Base-by-base conservation (phyloP, 2,329 filamentous ascomycete species). In the Trichophyton verrucosum region DNA sequence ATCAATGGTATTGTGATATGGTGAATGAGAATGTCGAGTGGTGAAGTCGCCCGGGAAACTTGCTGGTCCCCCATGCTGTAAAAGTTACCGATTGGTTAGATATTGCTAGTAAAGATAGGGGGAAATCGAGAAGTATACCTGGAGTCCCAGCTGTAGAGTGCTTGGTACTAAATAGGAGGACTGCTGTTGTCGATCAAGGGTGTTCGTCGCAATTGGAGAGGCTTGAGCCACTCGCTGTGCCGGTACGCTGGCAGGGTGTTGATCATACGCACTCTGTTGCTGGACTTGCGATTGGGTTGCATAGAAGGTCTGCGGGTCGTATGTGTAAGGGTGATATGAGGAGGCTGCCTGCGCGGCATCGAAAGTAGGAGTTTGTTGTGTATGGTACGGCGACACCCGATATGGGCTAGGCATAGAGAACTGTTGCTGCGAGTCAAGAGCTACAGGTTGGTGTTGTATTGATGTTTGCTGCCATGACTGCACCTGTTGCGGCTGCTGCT, bases 1-100 rank as follows among this genome's bases (percentile, higher is more conserved):
- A 57, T 76, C 71, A 55, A 76, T 76, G 3, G 73, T 75, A 36
- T 68, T 71, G 60, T 73, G 70, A 49, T 68, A 69, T 13, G 63
- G 60, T 15, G 69, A 63, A 51, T 61, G 64, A 2, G 64, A 61
- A 17, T 66, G 62, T 24, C 63, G 61, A 11, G 67, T 65, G 11
- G 67, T 27, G 58, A 70, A 76, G 27, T 71, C 68, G 57, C 68
- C 68, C 3, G 68, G 61, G 44, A 73, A 70, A 58, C 70, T 66
- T 24, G 73, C 67, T 9, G 67, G 65, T 42, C 8, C 30, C 6
- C 46, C 46, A 60, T 53, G 51, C 47, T 55, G 22, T 24, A 36
- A n/a, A 13, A 30, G 27, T 30, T 55, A 36, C 4, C 17, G 22
- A n/a, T 55, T 20, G 42, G 44, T 30, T 53, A 15, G 13, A 53